Conservation (phyloP, 306 rosid genomes). For the Lotus japonicus region DNA sequence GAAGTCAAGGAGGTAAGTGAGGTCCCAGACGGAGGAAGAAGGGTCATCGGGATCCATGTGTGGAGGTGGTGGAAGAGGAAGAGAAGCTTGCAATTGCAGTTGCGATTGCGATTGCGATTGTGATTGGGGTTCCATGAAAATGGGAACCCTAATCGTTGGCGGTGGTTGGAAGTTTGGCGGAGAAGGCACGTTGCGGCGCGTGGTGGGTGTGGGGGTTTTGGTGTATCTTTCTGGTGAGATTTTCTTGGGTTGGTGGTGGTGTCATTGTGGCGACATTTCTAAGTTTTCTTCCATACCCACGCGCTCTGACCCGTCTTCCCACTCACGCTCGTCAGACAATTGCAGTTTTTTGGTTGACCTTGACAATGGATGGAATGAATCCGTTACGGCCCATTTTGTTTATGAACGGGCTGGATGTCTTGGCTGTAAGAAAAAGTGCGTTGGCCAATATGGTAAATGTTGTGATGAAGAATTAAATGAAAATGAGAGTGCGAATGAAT, state of each 20-base stretch:
- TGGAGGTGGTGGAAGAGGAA: no score
- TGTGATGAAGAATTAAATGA: no score
- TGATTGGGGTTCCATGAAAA: slow-evolving; percentile 19
- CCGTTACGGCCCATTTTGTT: no score
- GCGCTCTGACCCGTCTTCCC: background rate
- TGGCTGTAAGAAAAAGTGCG: no score
- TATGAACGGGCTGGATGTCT: no score
- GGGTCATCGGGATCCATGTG: slow-evolving; percentile 24
- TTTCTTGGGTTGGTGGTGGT: background rate
- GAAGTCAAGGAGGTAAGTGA: slow-evolving; percentile 28
- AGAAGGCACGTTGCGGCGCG: slow-evolving; percentile 17
- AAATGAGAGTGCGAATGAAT: no score
- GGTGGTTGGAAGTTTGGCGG: slow-evolving; percentile 25
- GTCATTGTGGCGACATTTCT: slow-evolving; percentile 28
- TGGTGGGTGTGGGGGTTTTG: slow-evolving; percentile 5
- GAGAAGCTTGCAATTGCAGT: background rate
- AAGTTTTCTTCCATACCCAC: background rate
- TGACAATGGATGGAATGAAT: no score
- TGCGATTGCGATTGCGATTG: background rate
- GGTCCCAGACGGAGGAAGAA: slow-evolving; percentile 32
- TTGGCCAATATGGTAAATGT: no score
- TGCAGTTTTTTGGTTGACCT: no score
- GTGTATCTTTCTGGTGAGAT: background rate
- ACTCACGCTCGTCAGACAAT: no score
- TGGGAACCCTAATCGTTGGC: background rate